Conservation (phyloP, 2,329 filamentous ascomycete species). For the Colletotrichum orchidophilum region DNA sequence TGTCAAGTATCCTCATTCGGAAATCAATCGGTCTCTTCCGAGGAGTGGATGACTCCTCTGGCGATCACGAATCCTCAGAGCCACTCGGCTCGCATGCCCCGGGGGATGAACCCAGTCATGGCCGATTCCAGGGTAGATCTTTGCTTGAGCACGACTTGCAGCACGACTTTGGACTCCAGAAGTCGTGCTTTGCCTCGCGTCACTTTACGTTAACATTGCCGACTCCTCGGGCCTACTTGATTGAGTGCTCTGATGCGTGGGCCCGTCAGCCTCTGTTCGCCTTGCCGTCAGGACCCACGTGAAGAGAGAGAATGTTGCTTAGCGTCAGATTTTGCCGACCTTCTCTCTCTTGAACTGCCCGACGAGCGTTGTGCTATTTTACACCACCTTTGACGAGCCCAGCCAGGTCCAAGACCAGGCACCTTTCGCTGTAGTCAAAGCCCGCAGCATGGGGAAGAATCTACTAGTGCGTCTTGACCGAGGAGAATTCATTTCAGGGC, state of each 20-base stretch:
- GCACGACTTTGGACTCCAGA: constrained; percentile 13
- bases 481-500: constrained; percentile 1
- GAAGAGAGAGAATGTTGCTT: neutral
- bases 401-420: neutral
- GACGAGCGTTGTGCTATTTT: neutral
- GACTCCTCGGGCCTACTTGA: neutral
- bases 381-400: neutral
- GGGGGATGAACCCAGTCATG: neutral
- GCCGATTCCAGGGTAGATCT: neutral
- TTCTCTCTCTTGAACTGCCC: neutral
- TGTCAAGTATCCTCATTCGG: neutral
- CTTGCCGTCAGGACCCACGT: neutral
- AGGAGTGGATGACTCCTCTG: constrained; percentile 2
- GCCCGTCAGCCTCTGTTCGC: neutral
- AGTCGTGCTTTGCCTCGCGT: constrained; percentile 7
- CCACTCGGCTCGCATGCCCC: constrained; percentile 22
- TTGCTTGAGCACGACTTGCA: neutral
- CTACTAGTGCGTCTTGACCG: neutral
- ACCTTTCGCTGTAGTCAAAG: neutral
- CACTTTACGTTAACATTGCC: neutral
- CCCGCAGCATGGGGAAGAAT: neutral
- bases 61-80: constrained; percentile 2
- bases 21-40: constrained; percentile 8
- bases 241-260: neutral
- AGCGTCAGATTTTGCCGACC: neutral